Conservation (phyloP, 352 stramenopile genomes). For the Hyaloperonospora arabidopsidis region DNA sequence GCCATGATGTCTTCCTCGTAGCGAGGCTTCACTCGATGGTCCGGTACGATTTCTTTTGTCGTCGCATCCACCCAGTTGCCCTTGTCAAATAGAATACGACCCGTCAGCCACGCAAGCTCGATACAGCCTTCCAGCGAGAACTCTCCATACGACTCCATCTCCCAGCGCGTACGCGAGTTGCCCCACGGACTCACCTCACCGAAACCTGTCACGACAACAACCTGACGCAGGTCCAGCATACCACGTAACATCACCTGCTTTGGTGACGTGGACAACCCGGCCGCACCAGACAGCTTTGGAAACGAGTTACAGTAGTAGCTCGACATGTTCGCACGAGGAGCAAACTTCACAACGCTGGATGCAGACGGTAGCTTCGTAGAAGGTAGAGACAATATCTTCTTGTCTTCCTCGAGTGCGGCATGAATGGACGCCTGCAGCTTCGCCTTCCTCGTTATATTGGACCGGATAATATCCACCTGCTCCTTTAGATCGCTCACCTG, state of each 20-base stretch:
- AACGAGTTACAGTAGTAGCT: slow-evolving; percentile 69
- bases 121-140: slow-evolving; percentile 87
- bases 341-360: slow-evolving; percentile 23
- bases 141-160: slow-evolving; percentile 86
- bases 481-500: slow-evolving; percentile 69
- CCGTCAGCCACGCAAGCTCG: slow-evolving; percentile 80
- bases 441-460: slow-evolving; percentile 42
- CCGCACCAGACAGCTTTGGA: slow-evolving; percentile 40
- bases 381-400: slow-evolving; percentile 24
- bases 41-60: slow-evolving; percentile 68
- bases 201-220: slow-evolving; percentile 81
- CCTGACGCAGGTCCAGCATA: slow-evolving; percentile 79
- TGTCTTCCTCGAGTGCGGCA: slow-evolving; percentile 35
- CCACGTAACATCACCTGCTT: slow-evolving; percentile 43
- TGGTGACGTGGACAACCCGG: slow-evolving; percentile 27
- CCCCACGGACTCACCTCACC: slow-evolving; percentile 84
- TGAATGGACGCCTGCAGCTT: slow-evolving; percentile 50
- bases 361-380: slow-evolving; percentile 14
- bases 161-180: slow-evolving; percentile 80
- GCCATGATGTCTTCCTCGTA: slow-evolving; percentile 80
- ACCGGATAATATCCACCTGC: slow-evolving; percentile 46
- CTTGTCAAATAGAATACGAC: slow-evolving; percentile 75
- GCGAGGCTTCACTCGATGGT: slow-evolving; percentile 67
- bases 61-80: slow-evolving; percentile 79
- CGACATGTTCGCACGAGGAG: slow-evolving; percentile 58